Evolutionary conservation across 2,329 filamentous ascomycete genomes (phyloP).

Genomic region (Dactylellina leptospora): DNA sequence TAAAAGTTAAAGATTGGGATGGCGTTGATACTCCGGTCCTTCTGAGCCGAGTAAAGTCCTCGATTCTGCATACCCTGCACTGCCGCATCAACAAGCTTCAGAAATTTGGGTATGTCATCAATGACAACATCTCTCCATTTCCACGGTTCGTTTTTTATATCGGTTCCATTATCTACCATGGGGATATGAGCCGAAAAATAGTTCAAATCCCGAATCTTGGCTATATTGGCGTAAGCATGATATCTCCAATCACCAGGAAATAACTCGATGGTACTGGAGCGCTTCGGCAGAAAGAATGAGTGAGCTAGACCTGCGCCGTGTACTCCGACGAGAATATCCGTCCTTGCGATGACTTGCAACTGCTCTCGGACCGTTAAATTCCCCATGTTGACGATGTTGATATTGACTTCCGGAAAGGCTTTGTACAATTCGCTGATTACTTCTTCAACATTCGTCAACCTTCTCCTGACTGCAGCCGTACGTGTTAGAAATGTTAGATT

Average conservation of each 20-base stretch:
- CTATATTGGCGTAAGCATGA: constrained; percentile 62
- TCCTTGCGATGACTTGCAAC: constrained; percentile 59
- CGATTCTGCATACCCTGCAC: too few species aligned
- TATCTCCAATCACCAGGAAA: constrained; percentile 59
- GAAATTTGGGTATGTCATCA: too few species aligned
- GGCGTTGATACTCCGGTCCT: too few species aligned
- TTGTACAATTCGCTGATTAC: constrained; percentile 57
- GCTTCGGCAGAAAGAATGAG: constrained; percentile 53
- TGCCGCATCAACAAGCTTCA: too few species aligned
- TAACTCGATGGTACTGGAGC: constrained; percentile 61
- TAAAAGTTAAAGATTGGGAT: too few species aligned
- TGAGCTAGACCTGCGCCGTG: constrained; percentile 63
- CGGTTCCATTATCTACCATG: too few species aligned
- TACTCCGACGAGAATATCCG: constrained; percentile 62
- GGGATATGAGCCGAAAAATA: constrained; percentile 61
- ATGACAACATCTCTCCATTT: too few species aligned
- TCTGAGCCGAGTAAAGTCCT: too few species aligned
- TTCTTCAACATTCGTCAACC: constrained; percentile 58
- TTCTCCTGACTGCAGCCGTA: constrained; percentile 56
- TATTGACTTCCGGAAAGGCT: constrained; percentile 56
- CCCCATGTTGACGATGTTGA: constrained; percentile 61
- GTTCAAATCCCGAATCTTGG: constrained; percentile 59
- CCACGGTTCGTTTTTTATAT: too few species aligned
- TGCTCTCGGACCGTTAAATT: constrained; percentile 60
- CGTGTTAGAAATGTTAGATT: constrained; percentile 61